Evolutionary conservation across 2,329 filamentous ascomycete species (phyloP).

Genomic region (Colletotrichum sansevieriae): DNA sequence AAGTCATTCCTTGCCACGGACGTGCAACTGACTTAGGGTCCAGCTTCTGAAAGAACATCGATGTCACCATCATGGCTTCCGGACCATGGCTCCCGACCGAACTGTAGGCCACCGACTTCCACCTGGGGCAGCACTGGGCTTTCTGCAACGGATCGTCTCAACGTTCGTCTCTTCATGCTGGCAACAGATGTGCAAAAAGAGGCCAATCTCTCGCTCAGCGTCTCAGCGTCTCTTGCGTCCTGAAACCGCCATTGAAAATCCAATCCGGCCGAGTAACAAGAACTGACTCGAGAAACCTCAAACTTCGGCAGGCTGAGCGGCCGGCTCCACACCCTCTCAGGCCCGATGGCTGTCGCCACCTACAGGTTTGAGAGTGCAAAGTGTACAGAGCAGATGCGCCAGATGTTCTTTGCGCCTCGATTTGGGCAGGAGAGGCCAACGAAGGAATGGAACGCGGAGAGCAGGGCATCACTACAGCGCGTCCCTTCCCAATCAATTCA

Average conservation of each 20-base stretch:
- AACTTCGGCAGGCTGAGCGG: constrained; percentile 21
- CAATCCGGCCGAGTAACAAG: constrained; percentile 31
- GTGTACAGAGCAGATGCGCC: background rate
- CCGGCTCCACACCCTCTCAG: constrained; percentile 34
- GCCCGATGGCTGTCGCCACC: constrained; percentile 21
- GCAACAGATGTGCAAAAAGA: constrained; percentile 9
- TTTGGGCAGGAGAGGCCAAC: too few relatives aligned
- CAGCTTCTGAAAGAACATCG: constrained; percentile 36
- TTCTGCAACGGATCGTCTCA: constrained; percentile 16
- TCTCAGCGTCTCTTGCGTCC: constrained; percentile 20
- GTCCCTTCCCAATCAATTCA: background rate
- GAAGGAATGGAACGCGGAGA: background rate
- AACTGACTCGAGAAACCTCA: constrained; percentile 31
- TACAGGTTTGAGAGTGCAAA: background rate
- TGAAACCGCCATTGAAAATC: constrained; percentile 41
- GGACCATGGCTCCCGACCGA: constrained; percentile 19
- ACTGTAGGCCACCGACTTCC: constrained; percentile 32
- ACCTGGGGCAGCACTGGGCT: constrained; percentile 41
- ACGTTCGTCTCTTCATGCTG: constrained; percentile 36
- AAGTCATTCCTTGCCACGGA: constrained; percentile 10
- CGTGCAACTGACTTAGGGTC: constrained; percentile 10
- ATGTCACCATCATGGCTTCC: constrained; percentile 16
- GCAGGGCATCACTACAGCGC: background rate
- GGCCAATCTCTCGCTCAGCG: constrained; percentile 27
- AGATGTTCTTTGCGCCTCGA: too few relatives aligned